Percentiles rank a stretch among this genome's conserved stretches.
Conservation (phyloP, 148 eudicot genomes). For the Bassia scoparia region DNA sequence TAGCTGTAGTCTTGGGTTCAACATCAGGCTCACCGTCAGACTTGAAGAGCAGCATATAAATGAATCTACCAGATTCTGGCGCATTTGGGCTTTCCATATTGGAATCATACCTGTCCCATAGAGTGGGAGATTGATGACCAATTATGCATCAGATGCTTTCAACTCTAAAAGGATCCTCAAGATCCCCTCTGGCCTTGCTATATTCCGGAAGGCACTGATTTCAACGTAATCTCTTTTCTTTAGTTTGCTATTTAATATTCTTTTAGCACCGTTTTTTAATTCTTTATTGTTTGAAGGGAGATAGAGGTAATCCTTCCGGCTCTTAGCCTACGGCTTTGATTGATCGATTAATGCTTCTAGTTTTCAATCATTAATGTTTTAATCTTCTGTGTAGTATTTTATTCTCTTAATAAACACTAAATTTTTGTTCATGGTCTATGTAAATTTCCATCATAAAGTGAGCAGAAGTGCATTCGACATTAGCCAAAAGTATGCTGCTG, state of each 20-base stretch:
- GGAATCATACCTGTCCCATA: conserved; percentile 83
- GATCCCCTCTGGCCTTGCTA: conserved; percentile 90
- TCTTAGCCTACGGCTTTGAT: not conserved
- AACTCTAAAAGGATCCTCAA: conserved; percentile 50
- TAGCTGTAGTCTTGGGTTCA: too few species aligned
- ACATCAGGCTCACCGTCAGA: too few species aligned
- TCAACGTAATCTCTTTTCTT: conserved; percentile 57
- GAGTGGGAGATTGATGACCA: conserved; percentile 84
- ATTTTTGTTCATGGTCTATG: conserved; percentile 2
- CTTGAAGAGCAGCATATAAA: conserved; percentile 88
- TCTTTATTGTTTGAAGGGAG: not conserved
- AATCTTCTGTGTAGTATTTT: not conserved
- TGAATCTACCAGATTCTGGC: conserved; percentile 88
- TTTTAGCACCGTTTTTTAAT: not conserved
- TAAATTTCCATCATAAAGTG: conserved; percentile 45
- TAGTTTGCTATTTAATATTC: not conserved
- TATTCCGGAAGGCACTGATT: conserved; percentile 98
- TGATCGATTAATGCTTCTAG: not conserved
- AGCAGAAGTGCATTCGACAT: conserved; percentile 60
- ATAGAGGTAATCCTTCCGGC: not conserved
- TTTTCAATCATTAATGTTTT: not conserved
- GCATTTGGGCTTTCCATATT: conserved; percentile 77
- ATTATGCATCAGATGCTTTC: conserved; percentile 67
- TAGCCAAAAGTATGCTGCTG: conserved; percentile 81
- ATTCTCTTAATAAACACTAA: not conserved